Evolutionary conservation across 1,139 yeast species (phyloP), one percentile per base, ranked within the genome.

Genomic region (Magnusiomyces tetraspermus): DNA sequence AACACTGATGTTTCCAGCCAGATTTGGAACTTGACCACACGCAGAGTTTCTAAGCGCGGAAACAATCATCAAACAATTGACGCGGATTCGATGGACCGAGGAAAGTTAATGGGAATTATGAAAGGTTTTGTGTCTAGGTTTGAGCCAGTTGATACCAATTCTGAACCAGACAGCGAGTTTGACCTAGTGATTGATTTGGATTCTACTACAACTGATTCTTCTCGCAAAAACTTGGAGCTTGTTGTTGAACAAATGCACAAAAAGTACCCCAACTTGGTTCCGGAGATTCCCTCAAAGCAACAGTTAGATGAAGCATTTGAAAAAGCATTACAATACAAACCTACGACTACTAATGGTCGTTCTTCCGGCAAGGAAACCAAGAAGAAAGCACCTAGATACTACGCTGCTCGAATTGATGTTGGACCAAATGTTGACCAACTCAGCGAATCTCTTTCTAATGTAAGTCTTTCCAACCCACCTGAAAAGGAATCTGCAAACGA

Each of bases 1-100:
- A 33, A 17, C 22, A 13, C 21, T 6, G 72, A 59, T 2, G 61
- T 61, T 3, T 6, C 6, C 6, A 28, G 11, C 33, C 55, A 59
- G 1, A 57, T 69, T 1, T 57, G 65, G 48, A 62, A 71, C 13
- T 58, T 83, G 0, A 86, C 97, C 0, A 67, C 71, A 13, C 65
- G 72, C 0, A 74, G 97, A 57, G 83, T 92, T 0, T 53, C 74
- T 4, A 63, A 64, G 1, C 75, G 99, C 60, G 97, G 97, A 1
- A 94, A 88, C 63, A 85, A 87, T 60, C 99, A 94, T 64, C 97
- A 89, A 66, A 79, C 94, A 0, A 85, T 94, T 49, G 82, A 83
- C 59, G 76, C 75, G 2, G 66, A 67, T 0, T 64, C 74, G 1
- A 76, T 79, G 56, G 77, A 77, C 5, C 67, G 67, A 1, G 66